Percentiles rank a stretch among this genome's conserved stretches.
These are phyloP conservation scores for Logfia minima DNA, from an alignment of 129 eudicot species.

Conservation along the genomic window DNA sequence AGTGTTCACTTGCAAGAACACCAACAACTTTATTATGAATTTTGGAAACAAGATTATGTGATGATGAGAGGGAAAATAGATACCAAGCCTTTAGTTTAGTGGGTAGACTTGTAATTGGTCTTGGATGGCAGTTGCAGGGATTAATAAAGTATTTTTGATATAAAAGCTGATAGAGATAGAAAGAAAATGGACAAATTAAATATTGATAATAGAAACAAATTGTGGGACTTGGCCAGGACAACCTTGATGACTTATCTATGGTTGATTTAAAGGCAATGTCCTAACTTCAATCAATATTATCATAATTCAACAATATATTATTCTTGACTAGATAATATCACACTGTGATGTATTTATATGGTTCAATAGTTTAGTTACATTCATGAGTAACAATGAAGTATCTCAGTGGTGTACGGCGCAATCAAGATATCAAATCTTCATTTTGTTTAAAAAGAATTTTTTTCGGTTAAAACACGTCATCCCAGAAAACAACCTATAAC, in stretches of 20 bases:
- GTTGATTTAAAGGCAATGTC: constrained; percentile 22
- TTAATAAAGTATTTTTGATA: constrained; percentile 26
- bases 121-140: constrained; percentile 22
- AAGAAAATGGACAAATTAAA: constrained; percentile 17
- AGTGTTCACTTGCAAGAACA: constrained; percentile 14
- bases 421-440: neutral
- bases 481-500: too few species aligned
- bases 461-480: too few species aligned
- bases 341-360: neutral
- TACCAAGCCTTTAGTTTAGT: neutral
- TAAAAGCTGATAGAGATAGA: constrained; percentile 17
- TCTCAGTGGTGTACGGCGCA: neutral
- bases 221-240: constrained; percentile 2
- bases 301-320: neutral
- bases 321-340: neutral
- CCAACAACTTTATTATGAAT: neutral
- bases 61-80: neutral
- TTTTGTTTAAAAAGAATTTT: neutral
- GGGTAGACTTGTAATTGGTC: constrained; percentile 7
- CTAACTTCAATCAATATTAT: neutral
- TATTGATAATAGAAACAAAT: constrained; percentile 27
- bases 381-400: neutral
- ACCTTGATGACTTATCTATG: constrained; percentile 28
- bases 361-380: neutral
- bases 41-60: neutral